phyloP scores from a whole-genome alignment of 805 yeast genomes.

The Candida methanosorbosa region DNA sequence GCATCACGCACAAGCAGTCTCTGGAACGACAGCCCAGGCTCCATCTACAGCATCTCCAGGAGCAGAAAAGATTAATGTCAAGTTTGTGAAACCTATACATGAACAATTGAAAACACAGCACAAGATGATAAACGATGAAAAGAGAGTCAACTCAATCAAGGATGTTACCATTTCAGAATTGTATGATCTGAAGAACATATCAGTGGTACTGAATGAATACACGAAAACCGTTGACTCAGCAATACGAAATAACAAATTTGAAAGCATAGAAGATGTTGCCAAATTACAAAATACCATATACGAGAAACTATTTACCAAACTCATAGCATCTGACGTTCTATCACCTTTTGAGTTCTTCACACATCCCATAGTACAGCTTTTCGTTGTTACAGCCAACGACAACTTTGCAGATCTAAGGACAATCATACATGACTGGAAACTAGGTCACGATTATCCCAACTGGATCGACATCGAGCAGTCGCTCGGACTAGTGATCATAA shows the following conservation, averaged over 20 bases:
- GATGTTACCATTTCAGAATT: constrained; percentile 17
- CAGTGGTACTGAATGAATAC: constrained; percentile 11
- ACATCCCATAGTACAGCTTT: constrained; percentile 74
- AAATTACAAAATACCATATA: no score
- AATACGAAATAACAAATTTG: no score
- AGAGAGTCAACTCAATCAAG: no score
- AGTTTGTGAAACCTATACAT: constrained; percentile 18
- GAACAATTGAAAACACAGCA: constrained; percentile 15
- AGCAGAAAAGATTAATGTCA: constrained; percentile 16
- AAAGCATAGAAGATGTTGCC: no score
- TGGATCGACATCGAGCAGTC: constrained; percentile 61
- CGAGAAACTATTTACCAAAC: no score
- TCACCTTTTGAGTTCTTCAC: constrained; percentile 79
- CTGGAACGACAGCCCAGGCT: no score
- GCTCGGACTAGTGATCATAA: constrained; percentile 40
- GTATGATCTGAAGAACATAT: constrained; percentile 10
- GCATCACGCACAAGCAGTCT: no score
- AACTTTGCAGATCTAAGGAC: constrained; percentile 48
- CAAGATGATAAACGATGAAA: constrained; percentile 8
- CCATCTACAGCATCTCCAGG: no score
- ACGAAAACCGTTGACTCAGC: constrained; percentile 11
- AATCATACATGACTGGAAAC: constrained; percentile 44
- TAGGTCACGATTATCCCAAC: constrained; percentile 36
- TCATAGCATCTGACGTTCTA: constrained; percentile 35
- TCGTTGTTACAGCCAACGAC: constrained; percentile 53